A percentile compares a stretch with the other conserved stretches of the same genome.
Conservation (phyloP, 106 monocot genomes). For the Dactylorhiza incarnata region DNA sequence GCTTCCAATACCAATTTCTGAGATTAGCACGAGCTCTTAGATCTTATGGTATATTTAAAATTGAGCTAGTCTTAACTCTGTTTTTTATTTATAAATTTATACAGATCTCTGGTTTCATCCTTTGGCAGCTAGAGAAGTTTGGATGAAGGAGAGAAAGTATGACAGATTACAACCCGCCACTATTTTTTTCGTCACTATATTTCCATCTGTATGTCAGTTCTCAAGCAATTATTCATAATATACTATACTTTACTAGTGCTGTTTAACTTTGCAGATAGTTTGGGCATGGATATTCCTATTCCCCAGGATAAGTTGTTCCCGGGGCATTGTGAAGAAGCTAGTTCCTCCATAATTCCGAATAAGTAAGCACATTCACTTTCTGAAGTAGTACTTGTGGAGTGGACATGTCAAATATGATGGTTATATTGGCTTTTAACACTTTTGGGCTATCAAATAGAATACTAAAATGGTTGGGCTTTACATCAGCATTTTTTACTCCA, state of each 20-base stretch:
- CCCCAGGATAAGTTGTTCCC: conserved; percentile 15
- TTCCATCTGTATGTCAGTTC: too few relatives aligned
- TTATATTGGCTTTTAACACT: not conserved
- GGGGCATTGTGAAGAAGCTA: not conserved
- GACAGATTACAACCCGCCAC: too few relatives aligned
- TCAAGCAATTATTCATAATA: too few relatives aligned
- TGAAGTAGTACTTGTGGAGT: not conserved
- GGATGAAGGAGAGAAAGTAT: too few relatives aligned
- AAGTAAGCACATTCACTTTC: not conserved
- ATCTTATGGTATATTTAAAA: too few relatives aligned
- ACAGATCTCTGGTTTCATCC: too few relatives aligned
- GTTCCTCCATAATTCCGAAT: not conserved
- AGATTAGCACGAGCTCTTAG: too few relatives aligned
- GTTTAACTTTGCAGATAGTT: not conserved
- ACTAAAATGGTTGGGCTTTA: not conserved
- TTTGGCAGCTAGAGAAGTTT: too few relatives aligned
- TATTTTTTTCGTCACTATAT: too few relatives aligned
- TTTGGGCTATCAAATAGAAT: not conserved
- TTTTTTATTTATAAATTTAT: too few relatives aligned
- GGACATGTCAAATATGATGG: not conserved
- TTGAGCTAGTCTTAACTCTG: too few relatives aligned
- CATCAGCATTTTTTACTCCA: not conserved
- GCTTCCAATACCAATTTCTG: too few relatives aligned
- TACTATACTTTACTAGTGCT: not conserved
- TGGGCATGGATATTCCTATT: conserved; percentile 12